Evolutionary conservation across 208 protist genomes (phyloP).

Genomic region (Wallacemonas sp.): DNA sequence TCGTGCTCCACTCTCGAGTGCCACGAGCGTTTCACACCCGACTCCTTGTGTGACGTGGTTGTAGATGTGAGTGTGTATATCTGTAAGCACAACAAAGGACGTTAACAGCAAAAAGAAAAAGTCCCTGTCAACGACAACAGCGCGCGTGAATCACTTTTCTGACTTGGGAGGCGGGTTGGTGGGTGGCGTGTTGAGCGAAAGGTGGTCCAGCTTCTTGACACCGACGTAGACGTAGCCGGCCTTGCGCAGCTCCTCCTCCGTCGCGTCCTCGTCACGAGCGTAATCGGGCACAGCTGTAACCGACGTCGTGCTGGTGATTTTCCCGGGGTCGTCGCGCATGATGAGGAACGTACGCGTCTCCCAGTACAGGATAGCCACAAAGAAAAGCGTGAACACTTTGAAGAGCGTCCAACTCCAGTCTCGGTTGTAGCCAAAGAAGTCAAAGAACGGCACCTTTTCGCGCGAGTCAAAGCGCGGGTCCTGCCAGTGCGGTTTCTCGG

Average conservation of each 20-base stretch:
- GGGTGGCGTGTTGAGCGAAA: slow-evolving; percentile 27
- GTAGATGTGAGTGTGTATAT: too few relatives aligned
- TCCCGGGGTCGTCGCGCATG: slow-evolving; percentile 51
- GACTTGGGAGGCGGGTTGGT: not conserved
- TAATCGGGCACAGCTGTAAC: slow-evolving; percentile 75
- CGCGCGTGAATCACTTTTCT: not conserved
- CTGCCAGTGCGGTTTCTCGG: slow-evolving; percentile 90
- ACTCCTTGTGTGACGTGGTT: too few relatives aligned
- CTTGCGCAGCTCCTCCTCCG: slow-evolving; percentile 75
- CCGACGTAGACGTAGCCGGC: slow-evolving; percentile 83
- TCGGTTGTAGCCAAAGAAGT: slow-evolving; percentile 86
- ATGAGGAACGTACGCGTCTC: slow-evolving; percentile 62
- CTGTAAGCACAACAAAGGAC: too few relatives aligned
- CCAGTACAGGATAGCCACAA: slow-evolving; percentile 65
- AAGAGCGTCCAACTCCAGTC: slow-evolving; percentile 91
- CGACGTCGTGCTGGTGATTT: slow-evolving; percentile 61
- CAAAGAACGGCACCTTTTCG: slow-evolving; percentile 80
- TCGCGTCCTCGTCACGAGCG: slow-evolving; percentile 74
- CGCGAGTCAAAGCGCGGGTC: slow-evolving; percentile 81
- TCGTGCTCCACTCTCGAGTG: too few relatives aligned
- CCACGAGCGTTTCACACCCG: too few relatives aligned
- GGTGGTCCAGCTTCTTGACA: slow-evolving; percentile 77
- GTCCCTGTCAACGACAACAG: too few relatives aligned
- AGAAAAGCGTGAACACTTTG: slow-evolving; percentile 59
- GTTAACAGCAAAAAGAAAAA: too few relatives aligned